These are phyloP conservation scores for Crotalaria pallida DNA, from an alignment of 306 rosid species.

Conservation along the genomic window DNA sequence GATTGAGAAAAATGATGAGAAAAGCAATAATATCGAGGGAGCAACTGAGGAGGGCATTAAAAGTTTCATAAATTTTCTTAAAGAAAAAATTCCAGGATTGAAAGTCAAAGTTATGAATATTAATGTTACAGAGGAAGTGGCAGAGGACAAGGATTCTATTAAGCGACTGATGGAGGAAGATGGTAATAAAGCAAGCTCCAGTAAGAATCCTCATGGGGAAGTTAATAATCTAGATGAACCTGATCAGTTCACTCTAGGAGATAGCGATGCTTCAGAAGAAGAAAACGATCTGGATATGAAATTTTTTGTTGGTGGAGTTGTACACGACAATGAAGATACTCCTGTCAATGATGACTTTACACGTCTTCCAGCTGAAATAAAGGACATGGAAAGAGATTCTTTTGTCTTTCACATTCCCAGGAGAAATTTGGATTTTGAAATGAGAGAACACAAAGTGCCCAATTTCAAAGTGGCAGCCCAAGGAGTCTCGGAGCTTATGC, in stretches of 20 bases:
- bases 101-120: constrained; percentile 82
- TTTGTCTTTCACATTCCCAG: constrained; percentile 71
- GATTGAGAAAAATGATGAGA: constrained; percentile 59
- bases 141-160: constrained; percentile 54
- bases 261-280: constrained; percentile 46
- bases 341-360: constrained; percentile 64
- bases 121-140: constrained; percentile 54
- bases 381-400: constrained; percentile 74
- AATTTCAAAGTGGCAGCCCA: constrained; percentile 78
- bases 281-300: constrained; percentile 86
- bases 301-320: constrained; percentile 82
- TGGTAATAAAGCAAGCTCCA: constrained; percentile 40
- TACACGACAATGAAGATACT: constrained; percentile 73
- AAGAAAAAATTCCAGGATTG: constrained; percentile 93
- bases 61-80: constrained; percentile 84
- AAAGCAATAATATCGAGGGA: constrained; percentile 60
- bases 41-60: constrained; percentile 92
- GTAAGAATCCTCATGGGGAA: constrained; percentile 61
- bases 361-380: constrained; percentile 86
- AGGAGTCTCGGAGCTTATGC: constrained; percentile 89
- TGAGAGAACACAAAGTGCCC: constrained; percentile 49
- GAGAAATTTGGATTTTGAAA: constrained; percentile 52
- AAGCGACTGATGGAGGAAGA: constrained; percentile 72
- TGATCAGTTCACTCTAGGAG: constrained; percentile 62
- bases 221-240: constrained; percentile 60